phyloP scores from a whole-genome alignment of 192 early-diverging fungal genomes.

The Backusella circina region DNA sequence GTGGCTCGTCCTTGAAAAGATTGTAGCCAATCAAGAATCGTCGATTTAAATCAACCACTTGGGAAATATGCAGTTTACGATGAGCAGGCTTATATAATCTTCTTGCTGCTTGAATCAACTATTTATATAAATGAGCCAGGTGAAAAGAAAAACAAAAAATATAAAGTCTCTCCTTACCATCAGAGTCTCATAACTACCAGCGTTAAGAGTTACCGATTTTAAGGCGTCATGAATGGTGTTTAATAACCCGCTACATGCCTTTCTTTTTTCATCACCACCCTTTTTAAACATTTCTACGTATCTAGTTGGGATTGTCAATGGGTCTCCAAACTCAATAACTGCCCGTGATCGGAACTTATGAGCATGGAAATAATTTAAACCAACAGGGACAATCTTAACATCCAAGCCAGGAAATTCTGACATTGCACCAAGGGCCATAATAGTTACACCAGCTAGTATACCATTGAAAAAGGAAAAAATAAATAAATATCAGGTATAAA shows the following conservation, averaged over 20 bases:
- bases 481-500: neutral
- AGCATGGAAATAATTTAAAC: slow-evolving; percentile 94
- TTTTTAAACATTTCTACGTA: slow-evolving; percentile 79
- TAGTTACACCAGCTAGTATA: slow-evolving; percentile 63
- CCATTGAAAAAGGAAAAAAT: neutral
- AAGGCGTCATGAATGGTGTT: slow-evolving; percentile 73
- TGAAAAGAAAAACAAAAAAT: neutral
- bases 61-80: slow-evolving; percentile 79
- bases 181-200: slow-evolving; percentile 88
- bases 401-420: slow-evolving; percentile 76
- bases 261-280: slow-evolving; percentile 79
- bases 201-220: slow-evolving; percentile 87
- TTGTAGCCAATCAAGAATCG: slow-evolving; percentile 83
- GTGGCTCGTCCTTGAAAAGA: slow-evolving; percentile 74
- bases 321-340: slow-evolving; percentile 93
- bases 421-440: slow-evolving; percentile 89
- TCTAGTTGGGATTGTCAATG: slow-evolving; percentile 73
- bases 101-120: slow-evolving; percentile 90
- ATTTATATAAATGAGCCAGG: neutral
- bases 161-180: slow-evolving; percentile 51
- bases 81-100: slow-evolving; percentile 87
- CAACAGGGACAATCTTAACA: slow-evolving; percentile 85
- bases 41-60: slow-evolving; percentile 86
- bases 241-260: slow-evolving; percentile 76
- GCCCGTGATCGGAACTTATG: slow-evolving; percentile 92